These are phyloP conservation scores for Coemansia sp. DNA, from an alignment of 192 early-diverging fungal genomes.

Conservation along the genomic window DNA sequence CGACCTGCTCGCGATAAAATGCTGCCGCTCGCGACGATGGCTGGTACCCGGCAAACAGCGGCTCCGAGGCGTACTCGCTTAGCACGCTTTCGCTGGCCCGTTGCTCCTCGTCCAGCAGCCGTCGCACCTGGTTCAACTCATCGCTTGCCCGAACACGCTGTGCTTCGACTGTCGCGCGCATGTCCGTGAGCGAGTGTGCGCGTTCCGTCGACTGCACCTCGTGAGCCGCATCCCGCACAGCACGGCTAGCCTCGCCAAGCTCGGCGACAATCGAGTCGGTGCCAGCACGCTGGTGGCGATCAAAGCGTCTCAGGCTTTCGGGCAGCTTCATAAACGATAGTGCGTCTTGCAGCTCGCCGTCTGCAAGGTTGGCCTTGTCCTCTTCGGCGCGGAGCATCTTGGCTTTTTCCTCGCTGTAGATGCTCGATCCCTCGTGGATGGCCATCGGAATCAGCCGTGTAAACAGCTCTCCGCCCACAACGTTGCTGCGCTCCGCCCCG, in stretches of 20 bases:
- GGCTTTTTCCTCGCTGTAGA: slow-evolving; percentile 97
- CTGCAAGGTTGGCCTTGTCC: slow-evolving; percentile 73
- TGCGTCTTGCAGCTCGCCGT: slow-evolving; percentile 77
- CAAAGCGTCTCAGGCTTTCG: slow-evolving; percentile 70
- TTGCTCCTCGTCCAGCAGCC: slow-evolving; percentile 82
- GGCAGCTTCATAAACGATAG: slow-evolving; percentile 88
- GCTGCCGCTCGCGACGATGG: slow-evolving; percentile 70
- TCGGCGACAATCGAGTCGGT: slow-evolving; percentile 39
- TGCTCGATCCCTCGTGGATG: slow-evolving; percentile 88
- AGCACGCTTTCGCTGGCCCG: slow-evolving; percentile 72
- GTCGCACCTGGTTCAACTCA: slow-evolving; percentile 59
- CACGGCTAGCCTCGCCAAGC: slow-evolving; percentile 54
- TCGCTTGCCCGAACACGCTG: slow-evolving; percentile 63
- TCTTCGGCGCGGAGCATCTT: slow-evolving; percentile 81
- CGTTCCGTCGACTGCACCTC: slow-evolving; percentile 59
- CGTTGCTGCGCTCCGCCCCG: slow-evolving; percentile 64
- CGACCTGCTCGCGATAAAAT: slow-evolving; percentile 73
- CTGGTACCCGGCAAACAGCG: slow-evolving; percentile 70
- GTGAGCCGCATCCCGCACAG: slow-evolving; percentile 61
- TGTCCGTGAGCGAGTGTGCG: slow-evolving; percentile 51
- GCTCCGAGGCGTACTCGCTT: slow-evolving; percentile 71
- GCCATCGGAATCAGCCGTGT: slow-evolving; percentile 79
- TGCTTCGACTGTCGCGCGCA: slow-evolving; percentile 61
- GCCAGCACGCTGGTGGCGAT: slow-evolving; percentile 47
- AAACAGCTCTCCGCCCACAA: slow-evolving; percentile 91